Percentiles rank a stretch among this genome's conserved stretches.
Conservation (phyloP, 2,329 filamentous ascomycete genomes). For the Epichloe scottii region DNA sequence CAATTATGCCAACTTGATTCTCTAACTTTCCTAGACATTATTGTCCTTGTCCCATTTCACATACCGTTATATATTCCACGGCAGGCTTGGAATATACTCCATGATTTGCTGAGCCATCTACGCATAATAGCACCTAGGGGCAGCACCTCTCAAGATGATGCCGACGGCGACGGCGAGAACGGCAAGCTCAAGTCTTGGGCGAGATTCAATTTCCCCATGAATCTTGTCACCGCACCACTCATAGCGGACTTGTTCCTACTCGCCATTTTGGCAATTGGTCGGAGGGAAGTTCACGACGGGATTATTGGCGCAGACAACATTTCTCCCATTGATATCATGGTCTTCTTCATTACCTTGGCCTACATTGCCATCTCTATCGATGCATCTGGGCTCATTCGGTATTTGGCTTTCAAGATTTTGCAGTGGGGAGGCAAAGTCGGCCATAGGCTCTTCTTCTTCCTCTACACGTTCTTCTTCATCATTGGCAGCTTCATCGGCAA, state of each 20-base stretch:
- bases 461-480: conserved; percentile 59
- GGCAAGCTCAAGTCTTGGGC: conserved; percentile 28
- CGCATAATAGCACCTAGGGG: conserved; percentile 40
- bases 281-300: conserved; percentile 54
- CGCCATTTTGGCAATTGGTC: conserved; percentile 55
- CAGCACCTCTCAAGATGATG: conserved; percentile 10
- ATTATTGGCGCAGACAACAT: conserved; percentile 55
- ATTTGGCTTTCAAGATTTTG: conserved; percentile 56
- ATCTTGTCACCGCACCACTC: conserved; percentile 58
- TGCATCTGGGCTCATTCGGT: conserved; percentile 60
- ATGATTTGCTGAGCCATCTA: conserved; percentile 20
- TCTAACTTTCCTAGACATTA: conserved; percentile 37
- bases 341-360: conserved; percentile 60
- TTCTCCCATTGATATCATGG: conserved; percentile 59
- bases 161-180: conserved; percentile 13
- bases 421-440: conserved; percentile 56
- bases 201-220: conserved; percentile 47
- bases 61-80: conserved; percentile 50
- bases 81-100: conserved; percentile 29
- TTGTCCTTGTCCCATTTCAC: conserved; percentile 57
- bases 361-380: conserved; percentile 72
- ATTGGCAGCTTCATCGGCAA: conserved; percentile 60
- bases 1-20: background rate
- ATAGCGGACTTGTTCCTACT: conserved; percentile 61
- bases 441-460: conserved; percentile 56